These are phyloP conservation scores for Porcisia deanei DNA, from an alignment of 208 protist species.

Conservation along the genomic window DNA sequence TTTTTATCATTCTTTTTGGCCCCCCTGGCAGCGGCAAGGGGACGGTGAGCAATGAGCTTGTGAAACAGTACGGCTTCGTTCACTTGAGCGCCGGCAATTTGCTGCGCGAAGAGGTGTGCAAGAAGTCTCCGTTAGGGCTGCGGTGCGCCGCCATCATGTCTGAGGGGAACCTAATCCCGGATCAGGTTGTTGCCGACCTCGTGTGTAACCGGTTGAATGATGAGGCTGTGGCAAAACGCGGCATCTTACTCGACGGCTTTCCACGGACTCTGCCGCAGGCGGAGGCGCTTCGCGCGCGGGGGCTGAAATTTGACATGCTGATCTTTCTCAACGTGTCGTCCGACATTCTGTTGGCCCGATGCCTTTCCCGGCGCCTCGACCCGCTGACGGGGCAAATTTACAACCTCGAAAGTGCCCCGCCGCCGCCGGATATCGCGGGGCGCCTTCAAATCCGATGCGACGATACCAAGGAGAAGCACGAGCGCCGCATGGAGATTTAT, in stretches of 20 bases:
- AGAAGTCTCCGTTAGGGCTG: slow-evolving; percentile 55
- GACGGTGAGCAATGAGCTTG: slow-evolving; percentile 83
- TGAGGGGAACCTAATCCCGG: slow-evolving; percentile 80
- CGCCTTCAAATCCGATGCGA: slow-evolving; percentile 82
- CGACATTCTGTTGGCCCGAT: slow-evolving; percentile 54
- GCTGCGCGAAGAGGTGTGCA: slow-evolving; percentile 86
- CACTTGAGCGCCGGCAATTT: slow-evolving; percentile 92
- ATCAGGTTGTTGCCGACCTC: slow-evolving; percentile 76
- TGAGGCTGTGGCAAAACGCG: slow-evolving; percentile 39
- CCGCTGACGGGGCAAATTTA: slow-evolving; percentile 78
- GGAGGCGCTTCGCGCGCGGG: slow-evolving; percentile 43
- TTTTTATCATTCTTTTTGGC: slow-evolving; percentile 77
- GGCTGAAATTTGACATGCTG: slow-evolving; percentile 74
- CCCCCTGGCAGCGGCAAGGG: slow-evolving; percentile 82
- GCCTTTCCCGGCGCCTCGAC: slow-evolving; percentile 63
- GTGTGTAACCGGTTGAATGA: slow-evolving; percentile 49
- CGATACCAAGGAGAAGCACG: slow-evolving; percentile 78
- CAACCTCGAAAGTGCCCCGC: slow-evolving; percentile 75
- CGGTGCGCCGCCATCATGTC: slow-evolving; percentile 53
- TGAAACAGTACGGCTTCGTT: slow-evolving; percentile 76
- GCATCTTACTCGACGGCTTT: slow-evolving; percentile 94
- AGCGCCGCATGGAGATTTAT: slow-evolving; percentile 74
- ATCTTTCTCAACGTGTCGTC: slow-evolving; percentile 68
- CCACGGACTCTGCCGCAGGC: slow-evolving; percentile 93
- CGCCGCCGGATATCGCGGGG: slow-evolving; percentile 61